Percentiles rank a stretch among this genome's conserved stretches.
Conservation (phyloP, 768 basidiomycete genomes). For the Infundibulicybe gibba region DNA sequence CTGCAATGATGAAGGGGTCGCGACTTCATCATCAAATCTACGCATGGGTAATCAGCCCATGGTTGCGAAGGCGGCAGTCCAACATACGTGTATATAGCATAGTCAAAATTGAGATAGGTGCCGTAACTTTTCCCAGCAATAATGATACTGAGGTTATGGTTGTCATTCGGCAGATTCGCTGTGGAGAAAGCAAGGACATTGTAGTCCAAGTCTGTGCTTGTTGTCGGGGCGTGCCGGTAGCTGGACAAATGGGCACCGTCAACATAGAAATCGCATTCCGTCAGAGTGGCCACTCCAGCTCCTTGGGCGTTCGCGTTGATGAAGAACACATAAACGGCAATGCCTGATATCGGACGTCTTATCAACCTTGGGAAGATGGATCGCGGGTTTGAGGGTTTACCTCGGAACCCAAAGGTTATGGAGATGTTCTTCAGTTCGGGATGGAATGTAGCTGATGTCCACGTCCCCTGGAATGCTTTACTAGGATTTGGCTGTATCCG, state of each 20-base stretch:
- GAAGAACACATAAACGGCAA: slow-evolving; percentile 12
- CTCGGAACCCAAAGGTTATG: slow-evolving; percentile 26
- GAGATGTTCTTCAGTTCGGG: slow-evolving; percentile 15
- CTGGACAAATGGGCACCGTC: slow-evolving; percentile 2
- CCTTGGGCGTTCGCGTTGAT: slow-evolving; percentile 11
- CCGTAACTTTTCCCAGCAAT: background rate
- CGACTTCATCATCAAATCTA: too few species aligned
- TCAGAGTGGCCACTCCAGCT: slow-evolving; percentile 1
- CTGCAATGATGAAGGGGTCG: too few species aligned
- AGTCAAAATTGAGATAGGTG: too few species aligned
- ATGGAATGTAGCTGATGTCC: slow-evolving; percentile 29
- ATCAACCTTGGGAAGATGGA: too few species aligned
- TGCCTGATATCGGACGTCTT: slow-evolving; percentile 6
- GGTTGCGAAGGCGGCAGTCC: too few species aligned
- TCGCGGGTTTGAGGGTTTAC: background rate
- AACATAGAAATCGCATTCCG: slow-evolving; percentile 9
- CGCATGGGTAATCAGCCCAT: too few species aligned
- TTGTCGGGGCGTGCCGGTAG: slow-evolving; percentile 4
- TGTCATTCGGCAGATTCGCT: background rate
- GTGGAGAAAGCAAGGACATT: slow-evolving; percentile 6
- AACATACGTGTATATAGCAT: too few species aligned
- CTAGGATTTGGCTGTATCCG: slow-evolving; percentile 15
- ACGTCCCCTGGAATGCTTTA: slow-evolving; percentile 21
- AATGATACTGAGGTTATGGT: slow-evolving; percentile 2
- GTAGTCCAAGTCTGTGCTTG: slow-evolving; percentile 5